Base-by-base conservation (phyloP, 305 asterid genomes). In the Fraxinus floribunda region DNA sequence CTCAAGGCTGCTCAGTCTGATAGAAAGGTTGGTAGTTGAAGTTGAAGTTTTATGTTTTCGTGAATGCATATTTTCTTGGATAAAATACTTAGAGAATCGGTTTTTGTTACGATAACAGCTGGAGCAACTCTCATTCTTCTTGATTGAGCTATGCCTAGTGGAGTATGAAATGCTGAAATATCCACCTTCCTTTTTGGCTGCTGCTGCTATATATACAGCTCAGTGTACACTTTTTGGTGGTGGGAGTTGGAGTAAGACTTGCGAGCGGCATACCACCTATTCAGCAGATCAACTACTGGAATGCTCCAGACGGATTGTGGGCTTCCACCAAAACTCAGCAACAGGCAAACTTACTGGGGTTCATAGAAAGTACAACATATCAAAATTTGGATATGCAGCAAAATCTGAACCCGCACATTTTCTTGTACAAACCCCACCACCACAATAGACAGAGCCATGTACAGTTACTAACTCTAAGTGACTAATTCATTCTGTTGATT, bases 1-100 rank as follows among this genome's bases (percentile, higher is more conserved):
- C 97, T 94, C 70, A 94, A 94, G 90, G 98, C 98, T 36, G 98
- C 99, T 85, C 98, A 94, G 86, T 91, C 93, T 9, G 98, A 95
- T 81, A 81, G 64, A 83, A 95, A 92, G 94, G 97, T 92, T 35
- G 36, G 87, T 44, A 34, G 3, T 68, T 68, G 75, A 11, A 44
- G 70, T 62, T 10, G n/a, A 22, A 4, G 10, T 24, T 24, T 9
- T n/a, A 29, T 7, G 15, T 41, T 30, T 30, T 5, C 5, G 22
- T 29, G 24, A 18, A 20, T 68, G 30, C 75, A 15, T 29, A 8
- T 22, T 29, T 22, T 81, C 57, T 72, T 13, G 13, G 41, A n/a
- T 29, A 70, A 34, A 2, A 16, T 41, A 36, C 7, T 15, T 38
- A 73, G n/a, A 6, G n/a, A 11, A n/a, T 41, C 22, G 1, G 41